Percentiles rank a stretch among this genome's conserved stretches.
phyloP scores from a whole-genome alignment of 257 asterid species.

The Capsicum pubescens region DNA sequence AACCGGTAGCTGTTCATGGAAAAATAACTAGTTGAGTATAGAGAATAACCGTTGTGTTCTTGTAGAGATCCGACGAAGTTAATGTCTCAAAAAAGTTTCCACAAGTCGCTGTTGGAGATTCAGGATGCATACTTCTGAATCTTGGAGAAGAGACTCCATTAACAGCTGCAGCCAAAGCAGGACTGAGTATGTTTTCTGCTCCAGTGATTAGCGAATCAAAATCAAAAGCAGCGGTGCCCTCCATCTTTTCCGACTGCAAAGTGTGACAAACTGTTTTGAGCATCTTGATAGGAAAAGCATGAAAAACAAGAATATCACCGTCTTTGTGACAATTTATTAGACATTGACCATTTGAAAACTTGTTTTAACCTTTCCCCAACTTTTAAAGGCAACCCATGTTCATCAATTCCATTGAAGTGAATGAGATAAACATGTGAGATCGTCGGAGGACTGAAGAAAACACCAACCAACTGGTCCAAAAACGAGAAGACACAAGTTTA shows the following conservation, averaged over 20 bases:
- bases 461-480: background rate
- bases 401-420: background rate
- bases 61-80: slow-evolving; percentile 85
- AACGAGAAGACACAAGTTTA: background rate
- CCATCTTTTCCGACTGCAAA: slow-evolving; percentile 88
- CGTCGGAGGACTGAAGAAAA: background rate
- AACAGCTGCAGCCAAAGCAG: slow-evolving; percentile 87
- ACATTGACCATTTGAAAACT: background rate
- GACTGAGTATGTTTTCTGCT: slow-evolving; percentile 51
- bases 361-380: slow-evolving; percentile 11
- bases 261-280: background rate
- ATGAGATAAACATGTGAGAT: background rate
- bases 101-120: slow-evolving; percentile 83
- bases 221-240: slow-evolving; percentile 49
- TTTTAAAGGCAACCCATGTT: slow-evolving; percentile 6
- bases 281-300: background rate
- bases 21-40: background rate
- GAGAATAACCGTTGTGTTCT: slow-evolving; percentile 75
- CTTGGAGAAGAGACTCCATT: slow-evolving; percentile 86
- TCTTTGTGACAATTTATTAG: background rate
- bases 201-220: slow-evolving; percentile 43
- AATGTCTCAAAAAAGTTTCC: slow-evolving; percentile 85
- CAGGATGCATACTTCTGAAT: slow-evolving; percentile 82
- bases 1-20: slow-evolving; percentile 7
- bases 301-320: background rate